A percentile compares a stretch with the other conserved stretches of the same genome.
Evolutionary conservation across 179 eudicot species (phyloP).

Genomic region (Silene vulgaris): DNA sequence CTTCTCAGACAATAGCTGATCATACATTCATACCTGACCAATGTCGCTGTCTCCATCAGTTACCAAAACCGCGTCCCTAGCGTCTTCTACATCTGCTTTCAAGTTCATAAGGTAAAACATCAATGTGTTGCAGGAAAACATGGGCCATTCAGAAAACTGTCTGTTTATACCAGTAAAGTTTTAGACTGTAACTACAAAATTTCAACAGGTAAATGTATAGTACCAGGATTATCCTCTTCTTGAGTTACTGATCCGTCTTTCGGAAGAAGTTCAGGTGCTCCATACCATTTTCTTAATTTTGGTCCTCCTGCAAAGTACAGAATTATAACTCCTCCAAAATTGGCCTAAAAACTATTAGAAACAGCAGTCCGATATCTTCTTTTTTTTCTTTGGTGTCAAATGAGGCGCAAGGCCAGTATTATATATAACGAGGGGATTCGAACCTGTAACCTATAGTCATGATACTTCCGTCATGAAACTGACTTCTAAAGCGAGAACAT

Average conservation of each 20-base stretch:
- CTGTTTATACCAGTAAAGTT: neutral
- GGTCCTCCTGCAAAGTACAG: conserved; percentile 64
- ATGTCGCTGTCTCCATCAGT: conserved; percentile 91
- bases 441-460: no score
- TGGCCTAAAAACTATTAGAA: no score
- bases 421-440: no score
- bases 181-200: neutral
- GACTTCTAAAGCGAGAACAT: no score
- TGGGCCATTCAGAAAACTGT: neutral
- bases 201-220: neutral
- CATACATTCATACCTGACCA: conserved; percentile 90
- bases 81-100: conserved; percentile 53
- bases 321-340: no score
- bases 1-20: neutral
- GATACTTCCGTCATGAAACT: no score
- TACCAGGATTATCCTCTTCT: conserved; percentile 44
- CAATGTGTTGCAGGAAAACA: neutral
- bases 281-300: conserved; percentile 94
- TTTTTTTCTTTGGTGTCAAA: no score
- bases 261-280: conserved; percentile 81
- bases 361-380: no score
- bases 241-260: conserved; percentile 52
- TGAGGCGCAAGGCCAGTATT: no score
- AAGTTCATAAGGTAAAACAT: conserved; percentile 11
- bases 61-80: conserved; percentile 73